Evolutionary conservation across 1,139 yeast species (phyloP).

Genomic region (Yamadazyma aaseri): DNA sequence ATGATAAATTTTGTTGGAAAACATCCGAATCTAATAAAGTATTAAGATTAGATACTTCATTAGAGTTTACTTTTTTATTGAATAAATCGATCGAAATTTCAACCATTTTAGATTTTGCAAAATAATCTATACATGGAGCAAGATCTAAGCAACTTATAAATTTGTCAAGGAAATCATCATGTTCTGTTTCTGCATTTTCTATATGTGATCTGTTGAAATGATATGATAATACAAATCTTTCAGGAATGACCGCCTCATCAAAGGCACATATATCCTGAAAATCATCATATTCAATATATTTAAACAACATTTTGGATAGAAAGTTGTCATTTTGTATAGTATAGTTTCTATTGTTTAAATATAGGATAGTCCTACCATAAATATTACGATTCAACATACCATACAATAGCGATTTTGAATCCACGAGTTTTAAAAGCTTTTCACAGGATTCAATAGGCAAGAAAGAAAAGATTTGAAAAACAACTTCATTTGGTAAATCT

Average conservation of each 20-base stretch:
- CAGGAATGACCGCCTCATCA: slow-evolving; percentile 8
- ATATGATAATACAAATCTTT: slow-evolving; percentile 17
- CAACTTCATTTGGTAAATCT: slow-evolving; percentile 16
- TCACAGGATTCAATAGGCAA: slow-evolving; percentile 16
- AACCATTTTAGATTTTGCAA: slow-evolving; percentile 8
- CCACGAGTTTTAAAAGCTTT: slow-evolving; percentile 3
- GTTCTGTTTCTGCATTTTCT: slow-evolving; percentile 7
- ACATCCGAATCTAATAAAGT: slow-evolving; percentile 8
- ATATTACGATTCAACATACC: slow-evolving; percentile 7
- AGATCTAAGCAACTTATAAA: slow-evolving; percentile 6
- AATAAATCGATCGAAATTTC: slow-evolving; percentile 17
- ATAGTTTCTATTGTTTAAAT: slow-evolving; percentile 8
- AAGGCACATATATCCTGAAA: slow-evolving; percentile 3
- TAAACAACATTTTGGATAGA: slow-evolving; percentile 12
- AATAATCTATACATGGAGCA: slow-evolving; percentile 3
- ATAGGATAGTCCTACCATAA: slow-evolving; percentile 16
- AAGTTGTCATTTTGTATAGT: slow-evolving; percentile 4
- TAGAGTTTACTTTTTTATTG: slow-evolving; percentile 12
- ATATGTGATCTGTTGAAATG: slow-evolving; percentile 10
- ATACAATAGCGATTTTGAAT: not conserved
- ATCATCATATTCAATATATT: slow-evolving; percentile 10
- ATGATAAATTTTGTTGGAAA: slow-evolving; percentile 13
- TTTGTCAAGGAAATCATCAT: slow-evolving; percentile 8
- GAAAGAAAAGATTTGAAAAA: slow-evolving; percentile 14
- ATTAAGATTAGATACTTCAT: slow-evolving; percentile 8